Percentiles rank a stretch among this genome's conserved stretches.
phyloP scores from a whole-genome alignment of 164 flowering plant genomes.

The Magnolia changhungtana region DNA sequence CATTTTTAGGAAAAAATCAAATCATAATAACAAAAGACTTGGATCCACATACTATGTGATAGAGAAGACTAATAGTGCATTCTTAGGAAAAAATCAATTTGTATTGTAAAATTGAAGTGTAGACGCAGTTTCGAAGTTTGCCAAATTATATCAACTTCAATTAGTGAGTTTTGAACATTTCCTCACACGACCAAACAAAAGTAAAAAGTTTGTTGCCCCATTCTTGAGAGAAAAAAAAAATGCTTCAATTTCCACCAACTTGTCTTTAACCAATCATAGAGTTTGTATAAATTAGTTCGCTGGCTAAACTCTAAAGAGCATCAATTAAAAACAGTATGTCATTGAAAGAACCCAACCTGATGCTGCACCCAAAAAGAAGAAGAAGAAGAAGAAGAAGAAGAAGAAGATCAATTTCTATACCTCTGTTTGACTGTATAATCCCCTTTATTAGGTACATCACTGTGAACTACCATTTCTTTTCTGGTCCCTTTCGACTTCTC shows the following conservation, averaged over 20 bases:
- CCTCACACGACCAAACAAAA: not conserved
- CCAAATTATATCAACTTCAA: not conserved
- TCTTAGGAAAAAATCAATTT: no score
- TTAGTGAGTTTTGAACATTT: not conserved
- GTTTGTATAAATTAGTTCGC: not conserved
- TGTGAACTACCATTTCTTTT: conserved; percentile 24
- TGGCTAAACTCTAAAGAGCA: not conserved
- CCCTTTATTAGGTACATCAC: conserved; percentile 30
- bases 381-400: not conserved
- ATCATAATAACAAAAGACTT: not conserved
- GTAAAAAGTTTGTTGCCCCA: no score
- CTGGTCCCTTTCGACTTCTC: conserved; percentile 24
- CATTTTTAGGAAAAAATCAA: not conserved
- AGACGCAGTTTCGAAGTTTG: not conserved
- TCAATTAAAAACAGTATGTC: not conserved
- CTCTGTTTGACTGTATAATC: conserved; percentile 69
- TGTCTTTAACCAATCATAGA: not conserved
- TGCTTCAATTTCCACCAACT: not conserved
- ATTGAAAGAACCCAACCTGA: not conserved
- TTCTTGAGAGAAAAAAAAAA: not conserved
- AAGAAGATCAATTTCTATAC: conserved; percentile 27
- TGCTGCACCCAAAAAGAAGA: not conserved
- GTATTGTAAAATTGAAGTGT: no score
- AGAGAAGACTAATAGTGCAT: no score
- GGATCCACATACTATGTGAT: no score